A percentile compares a stretch with the other conserved stretches of the same genome.
Evolutionary conservation across 2,329 filamentous ascomycete species (phyloP).

Genomic region (Gliomastix tumulicola): DNA sequence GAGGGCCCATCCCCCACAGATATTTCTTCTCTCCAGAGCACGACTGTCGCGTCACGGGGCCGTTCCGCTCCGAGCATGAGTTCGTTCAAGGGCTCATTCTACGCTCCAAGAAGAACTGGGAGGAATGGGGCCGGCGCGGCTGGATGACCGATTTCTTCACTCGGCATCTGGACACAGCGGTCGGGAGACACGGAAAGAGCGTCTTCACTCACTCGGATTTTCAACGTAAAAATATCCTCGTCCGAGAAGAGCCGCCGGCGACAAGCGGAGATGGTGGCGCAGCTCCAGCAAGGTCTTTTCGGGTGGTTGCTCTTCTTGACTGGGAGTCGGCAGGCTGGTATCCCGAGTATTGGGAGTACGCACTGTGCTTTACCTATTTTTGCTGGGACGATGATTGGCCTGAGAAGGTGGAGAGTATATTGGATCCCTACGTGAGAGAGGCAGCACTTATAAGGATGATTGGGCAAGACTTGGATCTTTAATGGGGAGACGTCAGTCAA

Average conservation of each 20-base stretch:
- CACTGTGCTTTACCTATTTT: slow-evolving; percentile 4
- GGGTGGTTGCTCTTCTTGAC: slow-evolving; percentile 3
- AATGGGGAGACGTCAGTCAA: too few relatives aligned
- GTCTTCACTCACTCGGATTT: slow-evolving; percentile 2
- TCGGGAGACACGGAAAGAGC: background rate
- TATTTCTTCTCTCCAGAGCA: slow-evolving; percentile 1
- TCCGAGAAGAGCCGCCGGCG: background rate
- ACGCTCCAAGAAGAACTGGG: slow-evolving; percentile 2
- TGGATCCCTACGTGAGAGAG: slow-evolving; percentile 3
- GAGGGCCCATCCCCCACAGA: slow-evolving; percentile 2
- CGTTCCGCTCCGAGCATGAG: slow-evolving; percentile 3
- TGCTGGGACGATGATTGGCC: slow-evolving; percentile 4
- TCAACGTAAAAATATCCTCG: slow-evolving; percentile 2
- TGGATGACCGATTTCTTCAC: slow-evolving; percentile 3
- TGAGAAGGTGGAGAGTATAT: slow-evolving; percentile 4
- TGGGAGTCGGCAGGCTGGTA: slow-evolving; percentile 6
- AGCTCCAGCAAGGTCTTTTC: background rate
- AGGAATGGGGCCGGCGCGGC: background rate
- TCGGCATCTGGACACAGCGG: background rate
- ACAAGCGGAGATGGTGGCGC: background rate
- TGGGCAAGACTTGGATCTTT: slow-evolving; percentile 2
- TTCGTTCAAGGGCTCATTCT: slow-evolving; percentile 1
- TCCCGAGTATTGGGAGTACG: slow-evolving; percentile 5
- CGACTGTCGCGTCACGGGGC: slow-evolving; percentile 1
- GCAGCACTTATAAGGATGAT: slow-evolving; percentile 1